Percentiles rank a stretch among this genome's conserved stretches.
phyloP scores from a whole-genome alignment of 2,329 filamentous ascomycete species.

The Cadophora luteo-olivacea region DNA sequence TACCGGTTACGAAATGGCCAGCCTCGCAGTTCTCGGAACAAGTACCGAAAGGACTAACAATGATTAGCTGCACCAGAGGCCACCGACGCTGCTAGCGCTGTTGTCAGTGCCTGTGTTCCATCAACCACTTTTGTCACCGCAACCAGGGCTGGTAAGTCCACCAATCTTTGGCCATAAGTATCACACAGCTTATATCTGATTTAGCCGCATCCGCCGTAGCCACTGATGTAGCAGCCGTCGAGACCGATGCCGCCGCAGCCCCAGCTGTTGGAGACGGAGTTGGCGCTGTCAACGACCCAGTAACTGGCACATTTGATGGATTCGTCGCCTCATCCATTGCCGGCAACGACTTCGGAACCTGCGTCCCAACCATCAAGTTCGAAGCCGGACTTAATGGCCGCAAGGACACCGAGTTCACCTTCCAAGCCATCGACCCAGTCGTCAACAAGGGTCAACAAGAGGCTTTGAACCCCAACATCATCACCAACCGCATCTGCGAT shows the following conservation, averaged over 20 bases:
- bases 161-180: not conserved
- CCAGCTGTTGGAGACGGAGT: slow-evolving; percentile 12
- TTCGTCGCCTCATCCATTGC: slow-evolving; percentile 38
- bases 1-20: too few species aligned
- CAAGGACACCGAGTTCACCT: slow-evolving; percentile 65
- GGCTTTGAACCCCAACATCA: slow-evolving; percentile 75
- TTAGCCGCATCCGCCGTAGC: not conserved
- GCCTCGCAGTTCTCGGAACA: too few species aligned
- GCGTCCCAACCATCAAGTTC: slow-evolving; percentile 61
- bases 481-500: slow-evolving; percentile 75
- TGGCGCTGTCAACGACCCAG: slow-evolving; percentile 23
- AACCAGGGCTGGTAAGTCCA: slow-evolving; percentile 17
- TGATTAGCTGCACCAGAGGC: slow-evolving; percentile 42
- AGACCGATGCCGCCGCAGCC: slow-evolving; percentile 16
- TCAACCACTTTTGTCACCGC: slow-evolving; percentile 34
- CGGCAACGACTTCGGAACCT: slow-evolving; percentile 55
- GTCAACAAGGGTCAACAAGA: slow-evolving; percentile 68
- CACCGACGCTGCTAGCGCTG: slow-evolving; percentile 20
- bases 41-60: too few species aligned
- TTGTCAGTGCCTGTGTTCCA: slow-evolving; percentile 23
- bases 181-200: not conserved
- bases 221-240: slow-evolving; percentile 8
- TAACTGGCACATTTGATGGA: slow-evolving; percentile 27
- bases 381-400: slow-evolving; percentile 59
- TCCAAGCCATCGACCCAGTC: slow-evolving; percentile 68